These are phyloP conservation scores for Cercospora sesami DNA, from an alignment of 2,329 filamentous ascomycete genomes.

Conservation along the genomic window DNA sequence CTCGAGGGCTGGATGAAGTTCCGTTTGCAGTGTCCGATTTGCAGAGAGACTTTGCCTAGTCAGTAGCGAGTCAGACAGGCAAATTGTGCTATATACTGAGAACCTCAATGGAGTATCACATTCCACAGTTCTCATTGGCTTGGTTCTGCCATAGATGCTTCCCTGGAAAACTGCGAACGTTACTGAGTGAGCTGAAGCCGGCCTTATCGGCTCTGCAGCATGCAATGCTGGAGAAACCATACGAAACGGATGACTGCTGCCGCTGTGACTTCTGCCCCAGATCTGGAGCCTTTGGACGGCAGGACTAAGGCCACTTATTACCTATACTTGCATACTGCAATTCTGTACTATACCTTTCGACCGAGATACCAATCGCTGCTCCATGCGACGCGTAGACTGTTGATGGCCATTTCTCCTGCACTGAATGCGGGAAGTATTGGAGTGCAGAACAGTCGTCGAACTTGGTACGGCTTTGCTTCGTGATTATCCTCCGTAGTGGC, in stretches of 20 bases:
- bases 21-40: slow-evolving; percentile 90
- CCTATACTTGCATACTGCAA: not conserved
- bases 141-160: not conserved
- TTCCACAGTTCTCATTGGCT: not conserved
- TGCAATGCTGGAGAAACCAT: not conserved
- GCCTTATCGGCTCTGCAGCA: not conserved
- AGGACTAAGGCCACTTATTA: not conserved
- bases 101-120: not conserved
- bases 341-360: not conserved
- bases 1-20: slow-evolving; percentile 96
- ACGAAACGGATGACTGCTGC: not conserved
- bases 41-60: slow-evolving; percentile 83
- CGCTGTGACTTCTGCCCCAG: not conserved
- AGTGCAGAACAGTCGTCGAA: slow-evolving; percentile 50
- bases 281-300: not conserved
- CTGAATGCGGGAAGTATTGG: slow-evolving; percentile 58
- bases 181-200: not conserved
- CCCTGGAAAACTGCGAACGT: not conserved
- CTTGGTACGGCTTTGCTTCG: slow-evolving; percentile 35
- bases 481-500: slow-evolving; percentile 35
- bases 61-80: not conserved
- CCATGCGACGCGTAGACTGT: slow-evolving; percentile 49
- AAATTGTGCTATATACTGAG: not conserved
- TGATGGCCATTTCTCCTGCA: slow-evolving; percentile 49
- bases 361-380: not conserved